These are phyloP conservation scores for Ustilago tritici DNA, from an alignment of 1,284 basidiomycete genomes.

Conservation along the genomic window DNA sequence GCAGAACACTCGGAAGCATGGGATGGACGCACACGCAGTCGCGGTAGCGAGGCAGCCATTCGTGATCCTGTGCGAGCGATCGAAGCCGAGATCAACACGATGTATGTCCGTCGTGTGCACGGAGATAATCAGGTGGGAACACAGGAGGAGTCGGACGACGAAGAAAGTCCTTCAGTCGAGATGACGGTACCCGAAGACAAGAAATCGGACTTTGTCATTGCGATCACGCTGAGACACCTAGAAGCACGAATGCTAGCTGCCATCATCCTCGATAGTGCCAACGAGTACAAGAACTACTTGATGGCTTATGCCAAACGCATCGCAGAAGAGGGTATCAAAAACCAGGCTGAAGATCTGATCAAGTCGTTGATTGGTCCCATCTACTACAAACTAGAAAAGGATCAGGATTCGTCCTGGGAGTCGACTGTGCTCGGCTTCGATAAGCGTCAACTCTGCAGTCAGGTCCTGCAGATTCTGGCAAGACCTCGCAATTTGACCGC, in stretches of 20 bases:
- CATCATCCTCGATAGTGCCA: slow-evolving; percentile 58
- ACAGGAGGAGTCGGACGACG: slow-evolving; percentile 43
- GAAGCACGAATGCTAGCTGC: slow-evolving; percentile 65
- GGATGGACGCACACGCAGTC: slow-evolving; percentile 57
- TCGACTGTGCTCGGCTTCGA: slow-evolving; percentile 45
- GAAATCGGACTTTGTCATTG: slow-evolving; percentile 51
- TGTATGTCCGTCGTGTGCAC: slow-evolving; percentile 49
- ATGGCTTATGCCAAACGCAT: slow-evolving; percentile 59
- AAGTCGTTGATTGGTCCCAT: slow-evolving; percentile 64
- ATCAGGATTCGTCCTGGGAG: slow-evolving; percentile 40
- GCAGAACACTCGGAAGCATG: slow-evolving; percentile 61
- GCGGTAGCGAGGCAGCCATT: slow-evolving; percentile 42
- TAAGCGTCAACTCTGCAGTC: slow-evolving; percentile 45
- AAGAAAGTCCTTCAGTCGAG: slow-evolving; percentile 30
- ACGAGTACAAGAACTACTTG: slow-evolving; percentile 62
- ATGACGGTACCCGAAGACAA: slow-evolving; percentile 51
- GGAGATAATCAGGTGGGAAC: slow-evolving; percentile 37
- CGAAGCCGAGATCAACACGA: slow-evolving; percentile 62
- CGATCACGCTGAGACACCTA: slow-evolving; percentile 62
- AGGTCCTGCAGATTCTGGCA: slow-evolving; percentile 52
- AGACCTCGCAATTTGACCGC: slow-evolving; percentile 44
- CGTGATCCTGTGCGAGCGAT: slow-evolving; percentile 59
- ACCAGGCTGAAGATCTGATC: slow-evolving; percentile 65
- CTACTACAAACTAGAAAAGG: slow-evolving; percentile 58
- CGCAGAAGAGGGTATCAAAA: slow-evolving; percentile 63